A percentile compares a stretch with the other conserved stretches of the same genome.
These are phyloP conservation scores for Cornus suecica DNA, from an alignment of 148 eudicot species.

Conservation along the genomic window DNA sequence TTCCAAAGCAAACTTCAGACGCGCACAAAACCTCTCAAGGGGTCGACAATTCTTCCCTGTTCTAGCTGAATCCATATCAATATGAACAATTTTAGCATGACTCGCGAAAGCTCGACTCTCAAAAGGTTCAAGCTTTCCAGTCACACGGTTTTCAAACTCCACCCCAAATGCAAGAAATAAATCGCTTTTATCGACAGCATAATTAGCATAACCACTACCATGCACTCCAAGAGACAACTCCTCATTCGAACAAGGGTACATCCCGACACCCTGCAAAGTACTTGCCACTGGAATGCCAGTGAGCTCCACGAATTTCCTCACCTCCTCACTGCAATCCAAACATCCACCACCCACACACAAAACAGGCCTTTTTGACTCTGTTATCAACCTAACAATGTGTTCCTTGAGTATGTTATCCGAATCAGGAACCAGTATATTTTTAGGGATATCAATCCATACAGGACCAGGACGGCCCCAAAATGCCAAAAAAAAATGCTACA, in stretches of 20 bases:
- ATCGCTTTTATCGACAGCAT: constrained; percentile 26
- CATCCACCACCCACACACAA: too few relatives aligned
- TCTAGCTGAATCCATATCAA: constrained; percentile 40
- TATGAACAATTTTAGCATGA: constrained; percentile 52
- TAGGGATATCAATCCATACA: constrained; percentile 6
- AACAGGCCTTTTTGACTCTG: neutral
- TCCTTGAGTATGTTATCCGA: constrained; percentile 4
- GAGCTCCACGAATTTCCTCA: constrained; percentile 8
- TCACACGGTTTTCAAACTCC: constrained; percentile 29
- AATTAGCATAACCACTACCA: neutral
- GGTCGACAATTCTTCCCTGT: constrained; percentile 7
- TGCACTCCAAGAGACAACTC: neutral
- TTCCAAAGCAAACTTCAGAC: constrained; percentile 6
- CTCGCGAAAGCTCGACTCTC: too few relatives aligned
- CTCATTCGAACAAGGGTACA: neutral
- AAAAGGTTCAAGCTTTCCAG: constrained; percentile 27
- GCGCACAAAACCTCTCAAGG: neutral
- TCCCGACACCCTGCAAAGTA: neutral
- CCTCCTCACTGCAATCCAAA: constrained; percentile 18
- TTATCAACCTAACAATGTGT: neutral
- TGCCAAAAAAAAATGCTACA: constrained; percentile 4
- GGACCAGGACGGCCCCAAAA: constrained; percentile 10
- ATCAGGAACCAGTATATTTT: constrained; percentile 3
- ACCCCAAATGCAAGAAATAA: constrained; percentile 28
- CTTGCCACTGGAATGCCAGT: neutral